Conservation (phyloP, 2,329 filamentous ascomycete species). For the Coniosporium tulheliwenetii region DNA sequence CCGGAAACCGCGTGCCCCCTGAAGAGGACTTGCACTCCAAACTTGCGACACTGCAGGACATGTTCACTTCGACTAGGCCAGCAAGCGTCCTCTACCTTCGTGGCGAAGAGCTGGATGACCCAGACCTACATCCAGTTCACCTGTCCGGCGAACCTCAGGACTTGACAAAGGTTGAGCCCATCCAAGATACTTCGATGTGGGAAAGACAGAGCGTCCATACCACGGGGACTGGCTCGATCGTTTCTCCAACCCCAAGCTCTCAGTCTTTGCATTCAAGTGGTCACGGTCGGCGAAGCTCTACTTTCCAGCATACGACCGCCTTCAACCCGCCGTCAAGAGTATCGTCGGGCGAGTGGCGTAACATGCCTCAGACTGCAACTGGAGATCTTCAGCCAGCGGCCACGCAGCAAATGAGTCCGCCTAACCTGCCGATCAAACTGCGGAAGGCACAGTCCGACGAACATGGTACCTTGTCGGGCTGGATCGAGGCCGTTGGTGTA, state of each 20-base stretch:
- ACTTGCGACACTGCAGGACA: conserved; percentile 64
- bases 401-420: conserved; percentile 27
- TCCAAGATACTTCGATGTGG: conserved; percentile 29
- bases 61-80: conserved; percentile 73
- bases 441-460: conserved; percentile 39
- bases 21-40: conserved; percentile 66
- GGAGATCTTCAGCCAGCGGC: conserved; percentile 31
- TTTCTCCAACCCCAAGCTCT: conserved; percentile 32
- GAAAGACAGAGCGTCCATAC: conserved; percentile 36
- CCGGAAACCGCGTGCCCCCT: conserved; percentile 24
- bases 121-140: conserved; percentile 61
- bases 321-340: conserved; percentile 26
- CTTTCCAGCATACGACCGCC: conserved; percentile 26
- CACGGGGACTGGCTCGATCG: conserved; percentile 40
- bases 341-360: conserved; percentile 38
- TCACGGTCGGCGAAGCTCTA: conserved; percentile 22
- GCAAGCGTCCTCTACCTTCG: conserved; percentile 65
- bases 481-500: conserved; percentile 87
- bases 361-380: conserved; percentile 36
- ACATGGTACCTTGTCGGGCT: conserved; percentile 54
- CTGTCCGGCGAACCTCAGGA: conserved; percentile 53
- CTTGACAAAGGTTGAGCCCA: conserved; percentile 32
- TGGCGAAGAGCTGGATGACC: conserved; percentile 64
- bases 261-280: conserved; percentile 25
- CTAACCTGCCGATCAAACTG: conserved; percentile 40